Conservation (phyloP, 169 alveolate species). For the Babesia bovis region DNA sequence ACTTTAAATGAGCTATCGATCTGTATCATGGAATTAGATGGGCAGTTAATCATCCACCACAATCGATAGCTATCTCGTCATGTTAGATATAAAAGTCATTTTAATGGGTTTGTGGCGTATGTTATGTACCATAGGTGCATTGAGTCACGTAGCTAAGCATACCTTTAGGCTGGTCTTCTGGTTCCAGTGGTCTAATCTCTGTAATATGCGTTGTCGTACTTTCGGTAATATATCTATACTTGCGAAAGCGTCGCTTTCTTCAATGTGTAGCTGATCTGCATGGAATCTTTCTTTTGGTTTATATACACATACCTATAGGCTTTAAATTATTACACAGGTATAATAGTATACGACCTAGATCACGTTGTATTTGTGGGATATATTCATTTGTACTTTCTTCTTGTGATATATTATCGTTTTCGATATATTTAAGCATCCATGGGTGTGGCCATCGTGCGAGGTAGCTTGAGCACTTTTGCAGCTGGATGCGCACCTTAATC, state of each 20-base stretch:
- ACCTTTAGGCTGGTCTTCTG: conserved; percentile 54
- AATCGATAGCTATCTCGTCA: background rate
- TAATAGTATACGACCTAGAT: conserved; percentile 4
- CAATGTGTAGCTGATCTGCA: conserved; percentile 15
- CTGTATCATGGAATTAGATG: background rate
- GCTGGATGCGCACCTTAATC: conserved; percentile 41
- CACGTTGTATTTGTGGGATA: conserved; percentile 8
- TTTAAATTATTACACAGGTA: conserved; percentile 22
- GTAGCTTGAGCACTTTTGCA: conserved; percentile 33
- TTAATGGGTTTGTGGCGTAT: no score
- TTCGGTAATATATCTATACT: conserved; percentile 30
- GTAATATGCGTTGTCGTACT: conserved; percentile 33
- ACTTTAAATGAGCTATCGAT: conserved; percentile 58
- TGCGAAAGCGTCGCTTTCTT: conserved; percentile 18
- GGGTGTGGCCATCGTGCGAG: conserved; percentile 67
- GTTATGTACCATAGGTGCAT: no score
- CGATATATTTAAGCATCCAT: conserved; percentile 9
- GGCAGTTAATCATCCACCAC: background rate
- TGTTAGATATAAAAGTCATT: no score
- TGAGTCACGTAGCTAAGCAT: background rate
- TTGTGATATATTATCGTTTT: background rate
- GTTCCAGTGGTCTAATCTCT: conserved; percentile 54
- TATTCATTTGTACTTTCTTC: conserved; percentile 3
- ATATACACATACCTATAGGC: conserved; percentile 11
- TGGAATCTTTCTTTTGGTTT: background rate